These are phyloP conservation scores for Cocos nucifera DNA, from an alignment of 176 grass and related monocot species.

Conservation along the genomic window DNA sequence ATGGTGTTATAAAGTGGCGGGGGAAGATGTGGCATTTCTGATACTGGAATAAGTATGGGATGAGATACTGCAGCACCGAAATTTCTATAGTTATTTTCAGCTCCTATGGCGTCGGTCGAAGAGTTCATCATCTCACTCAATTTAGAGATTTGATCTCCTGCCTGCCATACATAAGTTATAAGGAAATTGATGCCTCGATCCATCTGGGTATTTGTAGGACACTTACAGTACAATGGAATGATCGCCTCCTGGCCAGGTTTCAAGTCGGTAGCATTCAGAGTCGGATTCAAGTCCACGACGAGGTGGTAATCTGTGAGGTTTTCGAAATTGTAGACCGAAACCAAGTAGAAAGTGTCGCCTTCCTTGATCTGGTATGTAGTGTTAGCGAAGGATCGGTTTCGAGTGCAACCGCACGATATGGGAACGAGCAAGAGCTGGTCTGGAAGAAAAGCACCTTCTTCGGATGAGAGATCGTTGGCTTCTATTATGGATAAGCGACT, in stretches of 20 bases:
- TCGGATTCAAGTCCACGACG: constrained; percentile 29
- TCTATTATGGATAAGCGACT: constrained; percentile 25
- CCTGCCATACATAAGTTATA: constrained; percentile 44
- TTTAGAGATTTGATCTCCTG: constrained; percentile 20
- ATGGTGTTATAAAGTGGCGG: neutral
- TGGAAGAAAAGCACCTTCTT: constrained; percentile 33
- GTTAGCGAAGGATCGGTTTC: constrained; percentile 38
- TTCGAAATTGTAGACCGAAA: constrained; percentile 24
- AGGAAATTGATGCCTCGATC: constrained; percentile 6
- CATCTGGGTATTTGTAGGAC: constrained; percentile 20
- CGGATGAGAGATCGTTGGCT: constrained; percentile 37
- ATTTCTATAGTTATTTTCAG: constrained; percentile 28
- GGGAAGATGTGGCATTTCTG: constrained; percentile 29
- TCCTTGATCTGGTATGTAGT: constrained; percentile 30
- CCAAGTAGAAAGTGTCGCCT: constrained; percentile 31
- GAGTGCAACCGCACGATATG: constrained; percentile 35
- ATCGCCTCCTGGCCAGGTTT: constrained; percentile 17
- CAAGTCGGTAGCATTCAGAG: neutral
- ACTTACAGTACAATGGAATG: constrained; percentile 45
- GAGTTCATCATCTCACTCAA: constrained; percentile 35
- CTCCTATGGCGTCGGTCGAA: neutral
- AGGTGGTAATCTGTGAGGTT: constrained; percentile 28
- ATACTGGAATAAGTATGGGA: constrained; percentile 42
- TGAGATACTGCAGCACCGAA: constrained; percentile 16
- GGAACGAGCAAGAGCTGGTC: constrained; percentile 49